Percentiles rank a stretch among this genome's conserved stretches.
Conservation (phyloP, 2,329 filamentous ascomycete species). For the Beauveria rudraprayagi region DNA sequence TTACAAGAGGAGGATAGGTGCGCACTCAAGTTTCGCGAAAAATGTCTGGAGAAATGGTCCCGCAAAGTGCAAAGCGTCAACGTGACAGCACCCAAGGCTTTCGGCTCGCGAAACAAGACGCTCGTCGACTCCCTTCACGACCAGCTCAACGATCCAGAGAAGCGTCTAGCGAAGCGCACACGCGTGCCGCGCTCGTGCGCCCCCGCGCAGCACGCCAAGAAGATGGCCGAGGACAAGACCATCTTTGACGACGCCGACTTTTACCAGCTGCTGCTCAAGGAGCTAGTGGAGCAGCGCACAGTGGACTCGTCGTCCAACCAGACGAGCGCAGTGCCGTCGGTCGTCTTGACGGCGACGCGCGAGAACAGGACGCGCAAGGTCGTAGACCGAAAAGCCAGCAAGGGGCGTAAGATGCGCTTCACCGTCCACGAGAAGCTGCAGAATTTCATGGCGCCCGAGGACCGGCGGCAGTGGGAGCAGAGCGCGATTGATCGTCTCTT, state of each 20-base stretch:
- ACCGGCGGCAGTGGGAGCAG: constrained; percentile 71
- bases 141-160: constrained; percentile 57
- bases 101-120: constrained; percentile 26
- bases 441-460: constrained; percentile 95
- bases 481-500: constrained; percentile 72
- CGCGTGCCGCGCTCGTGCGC: constrained; percentile 69
- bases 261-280: constrained; percentile 86
- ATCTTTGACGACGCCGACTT: constrained; percentile 94
- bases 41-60: constrained; percentile 84
- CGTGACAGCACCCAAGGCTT: constrained; percentile 18
- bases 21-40: constrained; percentile 54
- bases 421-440: constrained; percentile 95
- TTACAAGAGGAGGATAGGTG: constrained; percentile 59
- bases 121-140: constrained; percentile 61
- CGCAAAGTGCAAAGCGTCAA: constrained; percentile 52
- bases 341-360: constrained; percentile 60
- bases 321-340: constrained; percentile 39
- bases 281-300: constrained; percentile 83
- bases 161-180: constrained; percentile 58
- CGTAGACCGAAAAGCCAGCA: constrained; percentile 90
- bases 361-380: constrained; percentile 74
- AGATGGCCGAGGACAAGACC: constrained; percentile 47
- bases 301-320: constrained; percentile 51
- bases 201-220: constrained; percentile 55
- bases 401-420: constrained; percentile 88